Conservation (phyloP, 2,329 filamentous ascomycete species). For the Colletotrichum falcatum region DNA sequence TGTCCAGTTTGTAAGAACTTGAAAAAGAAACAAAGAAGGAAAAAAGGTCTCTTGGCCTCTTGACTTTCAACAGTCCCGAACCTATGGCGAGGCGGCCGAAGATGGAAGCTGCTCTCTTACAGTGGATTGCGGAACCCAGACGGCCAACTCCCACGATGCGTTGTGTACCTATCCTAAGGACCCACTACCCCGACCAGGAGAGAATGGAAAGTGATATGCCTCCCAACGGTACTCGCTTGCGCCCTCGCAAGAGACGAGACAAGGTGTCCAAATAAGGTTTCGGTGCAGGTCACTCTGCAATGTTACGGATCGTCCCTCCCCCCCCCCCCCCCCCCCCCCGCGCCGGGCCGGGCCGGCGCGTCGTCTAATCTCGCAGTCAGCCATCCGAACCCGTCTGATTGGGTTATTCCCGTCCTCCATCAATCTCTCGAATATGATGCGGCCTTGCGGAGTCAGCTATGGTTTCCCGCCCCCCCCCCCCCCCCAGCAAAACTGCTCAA, state of each 20-base stretch:
- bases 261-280: constrained; percentile 1
- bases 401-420: background rate
- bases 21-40: too few species aligned
- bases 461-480: too few species aligned
- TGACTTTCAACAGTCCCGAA: background rate
- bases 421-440: background rate
- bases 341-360: background rate
- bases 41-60: background rate
- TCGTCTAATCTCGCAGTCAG: constrained; percentile 4
- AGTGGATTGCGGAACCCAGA: background rate
- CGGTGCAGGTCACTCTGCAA: background rate
- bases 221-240: too few species aligned
- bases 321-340: too few species aligned
- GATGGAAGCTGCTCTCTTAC: too few species aligned
- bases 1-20: too few species aligned
- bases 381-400: background rate
- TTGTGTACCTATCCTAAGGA: too few species aligned
- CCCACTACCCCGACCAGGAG: too few species aligned
- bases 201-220: background rate
- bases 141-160: too few species aligned
- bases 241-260: too few species aligned
- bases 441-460: background rate
- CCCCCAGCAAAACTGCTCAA: background rate
- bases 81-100: background rate
- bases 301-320: background rate